These are phyloP conservation scores for Marasmius fiardii DNA, from an alignment of 1,284 basidiomycete genomes.

Conservation along the genomic window DNA sequence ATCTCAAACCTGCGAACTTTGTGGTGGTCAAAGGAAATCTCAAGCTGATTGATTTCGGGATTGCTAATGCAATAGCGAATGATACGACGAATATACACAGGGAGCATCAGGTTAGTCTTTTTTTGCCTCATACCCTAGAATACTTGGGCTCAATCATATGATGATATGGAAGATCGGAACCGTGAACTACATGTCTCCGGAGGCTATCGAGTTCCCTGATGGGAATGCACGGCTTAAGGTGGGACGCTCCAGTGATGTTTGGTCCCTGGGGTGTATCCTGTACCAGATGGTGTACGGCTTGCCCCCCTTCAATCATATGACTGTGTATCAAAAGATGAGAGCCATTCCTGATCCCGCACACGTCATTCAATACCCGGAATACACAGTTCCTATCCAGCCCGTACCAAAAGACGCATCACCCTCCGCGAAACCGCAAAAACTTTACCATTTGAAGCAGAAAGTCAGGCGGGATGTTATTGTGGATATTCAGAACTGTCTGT, in stretches of 20 bases:
- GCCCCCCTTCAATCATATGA: conserved; percentile 87
- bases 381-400: conserved; percentile 52
- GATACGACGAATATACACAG: conserved; percentile 96
- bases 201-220: conserved; percentile 82
- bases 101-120: conserved; percentile 73
- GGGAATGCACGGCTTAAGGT: conserved; percentile 79
- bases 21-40: conserved; percentile 90
- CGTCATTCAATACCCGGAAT: conserved; percentile 74
- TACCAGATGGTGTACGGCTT: conserved; percentile 98
- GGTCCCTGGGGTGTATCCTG: conserved; percentile 96
- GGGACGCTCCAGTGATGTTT: conserved; percentile 88
- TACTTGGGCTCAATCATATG: conserved; percentile 8
- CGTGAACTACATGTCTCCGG: conserved; percentile 95
- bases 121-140: neutral
- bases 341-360: conserved; percentile 77
- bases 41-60: conserved; percentile 96
- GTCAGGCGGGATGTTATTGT: conserved; percentile 70
- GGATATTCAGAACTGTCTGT: conserved; percentile 74
- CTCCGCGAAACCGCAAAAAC: conserved; percentile 38
- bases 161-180: conserved; percentile 70
- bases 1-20: conserved; percentile 95
- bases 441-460: conserved; percentile 59
- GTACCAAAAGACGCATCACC: conserved; percentile 26
- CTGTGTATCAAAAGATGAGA: conserved; percentile 84
- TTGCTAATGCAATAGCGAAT: conserved; percentile 95